Base-by-base conservation (phyloP, 2,329 filamentous ascomycete species). In the Neonectria punicea region DNA sequence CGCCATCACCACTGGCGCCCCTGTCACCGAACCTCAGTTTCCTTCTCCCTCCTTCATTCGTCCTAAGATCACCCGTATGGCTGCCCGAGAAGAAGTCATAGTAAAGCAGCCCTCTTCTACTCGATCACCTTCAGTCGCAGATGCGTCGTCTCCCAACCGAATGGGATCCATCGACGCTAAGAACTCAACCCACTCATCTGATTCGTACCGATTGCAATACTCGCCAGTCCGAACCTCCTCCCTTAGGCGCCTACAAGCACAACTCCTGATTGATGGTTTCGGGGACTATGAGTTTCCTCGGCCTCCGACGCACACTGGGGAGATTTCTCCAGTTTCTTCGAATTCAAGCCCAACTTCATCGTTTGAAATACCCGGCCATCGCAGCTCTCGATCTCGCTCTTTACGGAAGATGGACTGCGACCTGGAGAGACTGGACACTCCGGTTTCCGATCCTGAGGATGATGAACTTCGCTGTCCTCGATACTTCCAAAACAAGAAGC, bases 1-100 rank as follows among this genome's bases (percentile, higher is more conserved):
- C 58, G 66, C 65, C 43, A 72, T 61, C 46, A 71, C 64, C 53
- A 50, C 72, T 58, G 62, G 63, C 30, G 55, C 65, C 16, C 69
- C 69, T 32, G 59, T 74, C 9, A 56, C 73, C 25, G 79, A 75
- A 55, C 79, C 78, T 55, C 76, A 80, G 54, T 87, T 87, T 66
- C 85, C 85, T 5, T 80, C 80, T 20, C 82, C 85, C 7, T 86
- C 85, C 1, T 89, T 87, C 68, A 86, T 89, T 66, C 81, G 85
- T 50, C 87, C 87, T 28, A 88, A 81, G 41, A 80, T 82, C 16
- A 81, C 80, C 59, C 82, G 85, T 25, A 89, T 89, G 87, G 77
- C 82, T 51, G 86, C 87, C n/a, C 82, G 87, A 53, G 83, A 88
- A 53, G 85, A 85, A 71, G 70, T 78, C 18, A 74, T 76, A 34